A percentile compares a stretch with the other conserved stretches of the same genome.
Conservation (phyloP, 2,329 filamentous ascomycete genomes). For the Phyllosticta ampelicida region DNA sequence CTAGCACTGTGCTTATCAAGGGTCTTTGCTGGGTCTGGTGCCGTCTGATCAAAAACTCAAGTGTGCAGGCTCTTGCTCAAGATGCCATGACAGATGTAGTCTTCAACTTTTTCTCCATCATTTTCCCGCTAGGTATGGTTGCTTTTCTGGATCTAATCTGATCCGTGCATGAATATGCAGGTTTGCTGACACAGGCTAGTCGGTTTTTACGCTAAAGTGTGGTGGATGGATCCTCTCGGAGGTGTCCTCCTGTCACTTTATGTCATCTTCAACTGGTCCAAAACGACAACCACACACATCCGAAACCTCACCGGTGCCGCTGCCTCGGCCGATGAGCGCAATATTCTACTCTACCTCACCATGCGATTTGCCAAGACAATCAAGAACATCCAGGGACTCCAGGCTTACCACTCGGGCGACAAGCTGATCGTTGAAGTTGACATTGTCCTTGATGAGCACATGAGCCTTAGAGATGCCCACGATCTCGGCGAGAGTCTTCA, state of each 20-base stretch:
- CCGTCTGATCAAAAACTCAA: constrained; percentile 73
- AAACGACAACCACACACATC: constrained; percentile 65
- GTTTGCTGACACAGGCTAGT: constrained; percentile 28
- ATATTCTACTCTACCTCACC: constrained; percentile 77
- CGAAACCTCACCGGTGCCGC: constrained; percentile 70
- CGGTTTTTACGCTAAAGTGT: constrained; percentile 63
- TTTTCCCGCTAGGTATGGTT: constrained; percentile 60
- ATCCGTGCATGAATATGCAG: background rate
- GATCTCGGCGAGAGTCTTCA: constrained; percentile 69
- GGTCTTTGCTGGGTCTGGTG: constrained; percentile 79
- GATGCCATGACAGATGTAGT: constrained; percentile 66
- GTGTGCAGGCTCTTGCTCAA: constrained; percentile 67
- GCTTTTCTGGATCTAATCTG: background rate
- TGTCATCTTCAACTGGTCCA: constrained; percentile 70
- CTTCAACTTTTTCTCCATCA: constrained; percentile 81
- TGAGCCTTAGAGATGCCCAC: constrained; percentile 67
- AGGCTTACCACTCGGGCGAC: constrained; percentile 77
- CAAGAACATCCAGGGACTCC: constrained; percentile 70
- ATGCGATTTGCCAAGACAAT: constrained; percentile 91
- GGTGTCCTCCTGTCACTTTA: constrained; percentile 67
- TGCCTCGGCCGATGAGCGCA: constrained; percentile 69
- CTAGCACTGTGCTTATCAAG: constrained; percentile 71
- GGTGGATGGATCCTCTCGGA: constrained; percentile 76
- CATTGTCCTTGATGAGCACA: constrained; percentile 68
- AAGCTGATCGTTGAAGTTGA: constrained; percentile 78